Percentiles rank a stretch among this genome's conserved stretches.
These are phyloP conservation scores for Daedaleopsis sinensis DNA, from an alignment of 768 basidiomycete genomes.

Conservation along the genomic window DNA sequence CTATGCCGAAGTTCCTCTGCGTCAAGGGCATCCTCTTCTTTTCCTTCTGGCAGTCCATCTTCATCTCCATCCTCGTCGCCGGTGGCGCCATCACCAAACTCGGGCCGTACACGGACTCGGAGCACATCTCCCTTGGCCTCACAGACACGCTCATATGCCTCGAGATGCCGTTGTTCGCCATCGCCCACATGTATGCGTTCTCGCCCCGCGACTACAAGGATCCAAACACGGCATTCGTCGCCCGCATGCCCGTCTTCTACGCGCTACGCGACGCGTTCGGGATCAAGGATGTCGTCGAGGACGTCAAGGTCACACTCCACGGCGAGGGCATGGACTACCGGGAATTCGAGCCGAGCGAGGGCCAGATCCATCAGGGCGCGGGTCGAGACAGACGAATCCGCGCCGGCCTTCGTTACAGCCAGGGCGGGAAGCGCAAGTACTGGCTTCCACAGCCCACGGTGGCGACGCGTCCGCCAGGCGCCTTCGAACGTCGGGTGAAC, in stretches of 20 bases:
- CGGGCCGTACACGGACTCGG: constrained; percentile 85
- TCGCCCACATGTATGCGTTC: constrained; percentile 96
- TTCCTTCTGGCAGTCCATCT: constrained; percentile 96
- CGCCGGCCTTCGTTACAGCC: constrained; percentile 89
- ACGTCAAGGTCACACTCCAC: constrained; percentile 76
- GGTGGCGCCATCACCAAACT: constrained; percentile 73
- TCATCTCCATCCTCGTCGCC: constrained; percentile 86
- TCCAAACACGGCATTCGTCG: constrained; percentile 61
- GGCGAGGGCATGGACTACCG: constrained; percentile 96
- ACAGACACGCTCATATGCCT: constrained; percentile 92
- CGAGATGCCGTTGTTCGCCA: constrained; percentile 97
- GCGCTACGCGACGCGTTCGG: constrained; percentile 91
- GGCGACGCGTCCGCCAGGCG: constrained; percentile 41
- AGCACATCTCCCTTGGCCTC: constrained; percentile 88
- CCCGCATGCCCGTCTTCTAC: constrained; percentile 86
- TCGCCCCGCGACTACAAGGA: constrained; percentile 87
- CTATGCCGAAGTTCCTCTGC: constrained; percentile 96
- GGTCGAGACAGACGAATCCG: constrained; percentile 86
- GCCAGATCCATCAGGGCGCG: constrained; percentile 86
- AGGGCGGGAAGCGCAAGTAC: constrained; percentile 92
- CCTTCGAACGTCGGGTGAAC: constrained; percentile 45
- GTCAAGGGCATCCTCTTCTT: constrained; percentile 99
- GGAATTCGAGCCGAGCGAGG: constrained; percentile 95
- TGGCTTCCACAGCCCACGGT: constrained; percentile 81
- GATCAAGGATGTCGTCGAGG: constrained; percentile 82